Evolutionary conservation across 1,284 basidiomycete species (phyloP).

Genomic region (Cryptococcus sp.): DNA sequence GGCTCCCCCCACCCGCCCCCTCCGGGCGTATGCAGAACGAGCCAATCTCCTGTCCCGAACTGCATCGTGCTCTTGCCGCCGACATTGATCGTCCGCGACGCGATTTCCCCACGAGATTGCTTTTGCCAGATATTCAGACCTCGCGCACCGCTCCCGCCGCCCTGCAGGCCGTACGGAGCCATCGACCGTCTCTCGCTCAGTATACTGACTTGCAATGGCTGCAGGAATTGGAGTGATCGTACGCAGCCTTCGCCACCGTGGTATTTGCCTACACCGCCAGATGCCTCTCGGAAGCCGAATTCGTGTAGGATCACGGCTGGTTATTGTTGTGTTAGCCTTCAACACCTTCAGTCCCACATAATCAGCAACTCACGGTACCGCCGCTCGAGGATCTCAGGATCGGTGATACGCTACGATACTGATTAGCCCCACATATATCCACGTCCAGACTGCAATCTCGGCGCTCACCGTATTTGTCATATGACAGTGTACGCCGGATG

Average conservation of each 20-base stretch:
- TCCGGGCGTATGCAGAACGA: conserved; percentile 34
- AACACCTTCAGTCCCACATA: neutral
- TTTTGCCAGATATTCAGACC: conserved; percentile 31
- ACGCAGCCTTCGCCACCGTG: conserved; percentile 85
- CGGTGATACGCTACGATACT: conserved; percentile 66
- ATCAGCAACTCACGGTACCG: conserved; percentile 51
- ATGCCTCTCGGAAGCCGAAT: conserved; percentile 78
- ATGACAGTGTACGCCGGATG: conserved; percentile 69
- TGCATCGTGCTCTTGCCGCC: conserved; percentile 82
- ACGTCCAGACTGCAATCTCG: neutral
- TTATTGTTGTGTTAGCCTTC: neutral
- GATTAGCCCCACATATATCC: neutral
- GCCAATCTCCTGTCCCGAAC: conserved; percentile 22
- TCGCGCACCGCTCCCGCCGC: conserved; percentile 21
- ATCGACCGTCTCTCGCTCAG: conserved; percentile 26
- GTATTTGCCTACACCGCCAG: conserved; percentile 75
- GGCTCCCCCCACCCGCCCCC: conserved; percentile 58
- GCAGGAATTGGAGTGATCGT: conserved; percentile 82
- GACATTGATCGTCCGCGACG: conserved; percentile 71
- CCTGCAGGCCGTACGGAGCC: conserved; percentile 30
- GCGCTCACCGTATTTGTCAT: conserved; percentile 75
- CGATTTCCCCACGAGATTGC: conserved; percentile 63
- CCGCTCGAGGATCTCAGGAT: conserved; percentile 88
- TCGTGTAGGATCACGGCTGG: conserved; percentile 67
- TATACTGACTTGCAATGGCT: conserved; percentile 83